Percentiles rank a stretch among this genome's conserved stretches.
Evolutionary conservation across 1,284 basidiomycete species (phyloP).

Genomic region (Thecaphora thlaspeos): DNA sequence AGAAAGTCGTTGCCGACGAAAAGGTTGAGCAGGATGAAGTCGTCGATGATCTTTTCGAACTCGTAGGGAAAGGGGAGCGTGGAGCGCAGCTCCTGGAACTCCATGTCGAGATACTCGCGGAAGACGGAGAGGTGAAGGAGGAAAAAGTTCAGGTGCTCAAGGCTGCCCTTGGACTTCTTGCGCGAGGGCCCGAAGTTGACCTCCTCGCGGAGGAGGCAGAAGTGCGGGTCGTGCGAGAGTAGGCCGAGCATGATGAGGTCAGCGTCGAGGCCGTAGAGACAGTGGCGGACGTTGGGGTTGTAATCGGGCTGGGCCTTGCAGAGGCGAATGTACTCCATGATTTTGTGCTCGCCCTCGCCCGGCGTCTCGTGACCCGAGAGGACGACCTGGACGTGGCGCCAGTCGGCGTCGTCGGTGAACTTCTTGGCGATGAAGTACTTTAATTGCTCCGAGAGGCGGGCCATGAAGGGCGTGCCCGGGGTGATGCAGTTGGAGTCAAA

Average conservation of each 20-base stretch:
- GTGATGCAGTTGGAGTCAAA: constrained; percentile 99
- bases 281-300: constrained; percentile 89
- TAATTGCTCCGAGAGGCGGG: constrained; percentile 81
- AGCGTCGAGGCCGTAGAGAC: constrained; percentile 95
- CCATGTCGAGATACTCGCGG: constrained; percentile 94
- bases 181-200: constrained; percentile 88
- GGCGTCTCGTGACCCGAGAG: constrained; percentile 96
- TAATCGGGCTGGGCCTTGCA: constrained; percentile 92
- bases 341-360: constrained; percentile 99
- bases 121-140: constrained; percentile 89
- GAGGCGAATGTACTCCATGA: constrained; percentile 97
- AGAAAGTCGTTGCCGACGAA: constrained; percentile 98
- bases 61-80: constrained; percentile 68
- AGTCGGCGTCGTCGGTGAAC: constrained; percentile 60
- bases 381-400: constrained; percentile 87
- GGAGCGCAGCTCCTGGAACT: constrained; percentile 67
- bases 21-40: constrained; percentile 92
- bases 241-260: constrained; percentile 98
- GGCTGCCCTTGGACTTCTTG: constrained; percentile 67
- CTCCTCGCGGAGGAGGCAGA: constrained; percentile 94
- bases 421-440: constrained; percentile 76
- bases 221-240: constrained; percentile 96
- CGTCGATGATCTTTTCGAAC: constrained; percentile 92
- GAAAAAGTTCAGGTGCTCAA: constrained; percentile 89
- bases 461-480: constrained; percentile 95